Conservation (phyloP, 257 asterid species). For the Fraxinus cuspidata region DNA sequence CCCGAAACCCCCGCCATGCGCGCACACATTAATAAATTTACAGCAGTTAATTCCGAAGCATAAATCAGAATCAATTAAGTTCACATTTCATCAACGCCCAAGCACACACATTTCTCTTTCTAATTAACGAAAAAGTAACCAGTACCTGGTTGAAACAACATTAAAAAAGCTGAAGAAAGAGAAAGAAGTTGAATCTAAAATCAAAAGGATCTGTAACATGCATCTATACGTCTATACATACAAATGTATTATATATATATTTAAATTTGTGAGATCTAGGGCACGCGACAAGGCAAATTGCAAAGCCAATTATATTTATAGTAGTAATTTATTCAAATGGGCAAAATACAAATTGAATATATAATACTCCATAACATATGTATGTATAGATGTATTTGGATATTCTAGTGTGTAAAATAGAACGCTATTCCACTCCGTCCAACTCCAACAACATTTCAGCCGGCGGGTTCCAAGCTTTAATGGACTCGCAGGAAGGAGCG, state of each 20-base stretch:
- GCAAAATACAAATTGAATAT: no score
- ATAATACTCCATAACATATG: no score
- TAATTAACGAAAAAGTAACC: slow-evolving; percentile 2
- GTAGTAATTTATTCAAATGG: no score
- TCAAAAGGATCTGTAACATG: slow-evolving; percentile 29
- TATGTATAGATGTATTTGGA: no score
- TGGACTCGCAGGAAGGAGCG: no score
- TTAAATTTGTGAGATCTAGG: slow-evolving; percentile 41
- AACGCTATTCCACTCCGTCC: no score
- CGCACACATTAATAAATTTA: slow-evolving; percentile 9
- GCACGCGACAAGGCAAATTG: no score
- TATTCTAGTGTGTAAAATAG: no score
- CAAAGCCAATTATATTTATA: no score
- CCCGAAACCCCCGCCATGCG: not conserved
- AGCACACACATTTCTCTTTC: not conserved
- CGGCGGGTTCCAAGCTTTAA: no score
- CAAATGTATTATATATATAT: slow-evolving; percentile 19
- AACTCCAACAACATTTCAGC: no score
- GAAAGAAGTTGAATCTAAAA: slow-evolving; percentile 33
- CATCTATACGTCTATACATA: slow-evolving; percentile 23
- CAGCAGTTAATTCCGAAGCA: not conserved
- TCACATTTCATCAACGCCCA: not conserved
- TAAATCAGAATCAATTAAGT: slow-evolving; percentile 8
- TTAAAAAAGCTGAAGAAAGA: slow-evolving; percentile 20
- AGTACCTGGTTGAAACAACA: slow-evolving; percentile 32